Conservation (phyloP, 2,329 filamentous ascomycete species). For the Fusarium solani-melongenae region DNA sequence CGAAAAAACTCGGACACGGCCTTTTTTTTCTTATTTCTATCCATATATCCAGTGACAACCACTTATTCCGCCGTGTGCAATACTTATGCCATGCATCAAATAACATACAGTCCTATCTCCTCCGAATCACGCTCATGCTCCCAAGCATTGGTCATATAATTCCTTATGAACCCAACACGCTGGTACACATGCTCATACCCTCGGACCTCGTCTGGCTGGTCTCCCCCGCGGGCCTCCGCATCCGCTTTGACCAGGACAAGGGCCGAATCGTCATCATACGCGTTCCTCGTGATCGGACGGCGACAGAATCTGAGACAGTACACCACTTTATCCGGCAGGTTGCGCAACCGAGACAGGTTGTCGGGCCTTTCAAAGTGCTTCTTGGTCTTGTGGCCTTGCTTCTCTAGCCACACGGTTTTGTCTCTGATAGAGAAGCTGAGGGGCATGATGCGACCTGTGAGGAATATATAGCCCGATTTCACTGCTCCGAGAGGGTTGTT, state of each 20-base stretch:
- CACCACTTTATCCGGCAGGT: slow-evolving; percentile 1
- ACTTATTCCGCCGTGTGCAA: background rate
- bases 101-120: slow-evolving; percentile 24
- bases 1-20: background rate
- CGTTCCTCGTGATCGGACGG: slow-evolving; percentile 6
- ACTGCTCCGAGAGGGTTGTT: slow-evolving; percentile 34
- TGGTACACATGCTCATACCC: slow-evolving; percentile 29
- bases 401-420: slow-evolving; percentile 12
- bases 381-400: background rate
- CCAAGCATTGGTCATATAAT: slow-evolving; percentile 30
- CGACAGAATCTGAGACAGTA: slow-evolving; percentile 27
- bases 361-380: slow-evolving; percentile 24
- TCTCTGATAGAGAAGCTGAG: slow-evolving; percentile 4
- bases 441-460: slow-evolving; percentile 28
- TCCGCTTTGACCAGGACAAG: slow-evolving; percentile 27
- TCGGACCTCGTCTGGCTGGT: slow-evolving; percentile 27
- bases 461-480: slow-evolving; percentile 30
- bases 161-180: slow-evolving; percentile 28
- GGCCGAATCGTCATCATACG: slow-evolving; percentile 31
- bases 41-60: background rate
- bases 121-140: slow-evolving; percentile 18
- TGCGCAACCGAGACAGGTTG: slow-evolving; percentile 24
- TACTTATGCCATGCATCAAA: slow-evolving; percentile 7
- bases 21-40: background rate
- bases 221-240: background rate